phyloP scores from a whole-genome alignment of 345 rosid genomes.

The Populus simonii region DNA sequence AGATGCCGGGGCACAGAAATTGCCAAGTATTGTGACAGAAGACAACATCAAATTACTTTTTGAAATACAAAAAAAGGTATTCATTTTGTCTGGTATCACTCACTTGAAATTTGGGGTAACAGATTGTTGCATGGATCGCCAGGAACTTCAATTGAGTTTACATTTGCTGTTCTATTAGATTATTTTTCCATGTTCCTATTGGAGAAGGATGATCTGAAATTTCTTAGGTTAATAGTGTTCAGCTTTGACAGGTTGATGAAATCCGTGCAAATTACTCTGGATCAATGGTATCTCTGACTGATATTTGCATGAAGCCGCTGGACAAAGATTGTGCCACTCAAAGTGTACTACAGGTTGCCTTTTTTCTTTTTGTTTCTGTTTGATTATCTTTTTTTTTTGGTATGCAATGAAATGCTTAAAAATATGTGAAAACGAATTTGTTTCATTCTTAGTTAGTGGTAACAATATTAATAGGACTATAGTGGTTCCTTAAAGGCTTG shows the following conservation, averaged over 20 bases:
- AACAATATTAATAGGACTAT: not conserved
- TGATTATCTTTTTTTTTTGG: not conserved
- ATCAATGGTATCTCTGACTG: constrained; percentile 70
- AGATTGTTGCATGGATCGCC: constrained; percentile 1
- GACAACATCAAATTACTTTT: constrained; percentile 84
- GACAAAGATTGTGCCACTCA: constrained; percentile 94
- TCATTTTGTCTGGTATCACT: constrained; percentile 10
- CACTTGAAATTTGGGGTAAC: not conserved
- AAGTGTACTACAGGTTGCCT: constrained; percentile 76
- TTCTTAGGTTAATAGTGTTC: constrained; percentile 12
- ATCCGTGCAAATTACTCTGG: constrained; percentile 80
- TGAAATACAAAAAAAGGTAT: constrained; percentile 90
- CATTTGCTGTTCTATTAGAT: not conserved
- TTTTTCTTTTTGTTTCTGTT: constrained; percentile 14
- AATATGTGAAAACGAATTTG: not conserved
- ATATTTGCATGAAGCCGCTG: constrained; percentile 96
- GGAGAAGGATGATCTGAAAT: constrained; percentile 7
- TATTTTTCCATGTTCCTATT: not conserved
- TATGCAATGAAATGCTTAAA: not conserved
- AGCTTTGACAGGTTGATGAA: constrained; percentile 68
- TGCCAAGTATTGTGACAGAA: constrained; percentile 77
- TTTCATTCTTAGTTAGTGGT: not conserved
- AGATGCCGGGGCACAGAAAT: constrained; percentile 38
- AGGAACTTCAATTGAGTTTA: not conserved
- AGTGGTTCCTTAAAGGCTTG: not conserved